phyloP scores from a whole-genome alignment of 1,284 basidiomycete genomes.

The Ceratobasidium sp. region DNA sequence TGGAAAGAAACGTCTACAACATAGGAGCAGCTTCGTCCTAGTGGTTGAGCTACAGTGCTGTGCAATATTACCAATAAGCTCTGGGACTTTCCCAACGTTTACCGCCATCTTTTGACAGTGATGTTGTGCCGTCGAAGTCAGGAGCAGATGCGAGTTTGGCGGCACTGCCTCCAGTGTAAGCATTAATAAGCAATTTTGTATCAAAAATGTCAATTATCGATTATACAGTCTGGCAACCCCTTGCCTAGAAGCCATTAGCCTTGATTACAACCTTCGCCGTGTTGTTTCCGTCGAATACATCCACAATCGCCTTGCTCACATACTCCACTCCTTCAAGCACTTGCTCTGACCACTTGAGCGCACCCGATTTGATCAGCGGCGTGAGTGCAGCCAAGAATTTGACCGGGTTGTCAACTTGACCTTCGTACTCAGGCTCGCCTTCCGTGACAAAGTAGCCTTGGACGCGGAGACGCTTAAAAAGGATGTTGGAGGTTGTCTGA shows the following conservation, averaged over 20 bases:
- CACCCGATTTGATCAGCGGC: slow-evolving; percentile 45
- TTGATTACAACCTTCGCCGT: slow-evolving; percentile 41
- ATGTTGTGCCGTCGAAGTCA: background rate
- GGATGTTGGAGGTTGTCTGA: slow-evolving; percentile 51
- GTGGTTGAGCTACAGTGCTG: background rate
- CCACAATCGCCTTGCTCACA: slow-evolving; percentile 22
- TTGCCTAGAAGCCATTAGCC: background rate
- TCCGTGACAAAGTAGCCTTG: slow-evolving; percentile 52
- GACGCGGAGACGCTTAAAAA: slow-evolving; percentile 50
- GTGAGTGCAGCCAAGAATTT: slow-evolving; percentile 41
- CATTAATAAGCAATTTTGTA: background rate
- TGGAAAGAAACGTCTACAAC: background rate
- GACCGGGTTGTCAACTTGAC: slow-evolving; percentile 26
- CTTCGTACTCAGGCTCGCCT: slow-evolving; percentile 47
- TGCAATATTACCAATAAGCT: background rate
- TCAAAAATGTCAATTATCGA: background rate
- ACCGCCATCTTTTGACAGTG: background rate
- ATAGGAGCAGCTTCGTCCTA: background rate
- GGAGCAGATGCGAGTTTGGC: background rate
- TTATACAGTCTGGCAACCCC: background rate
- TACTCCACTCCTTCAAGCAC: slow-evolving; percentile 43
- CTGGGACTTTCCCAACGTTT: background rate
- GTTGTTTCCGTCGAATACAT: slow-evolving; percentile 6
- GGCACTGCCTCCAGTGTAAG: background rate
- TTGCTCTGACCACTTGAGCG: slow-evolving; percentile 44